These are phyloP conservation scores for Salix brachista DNA, from an alignment of 345 rosid genomes.

Conservation along the genomic window DNA sequence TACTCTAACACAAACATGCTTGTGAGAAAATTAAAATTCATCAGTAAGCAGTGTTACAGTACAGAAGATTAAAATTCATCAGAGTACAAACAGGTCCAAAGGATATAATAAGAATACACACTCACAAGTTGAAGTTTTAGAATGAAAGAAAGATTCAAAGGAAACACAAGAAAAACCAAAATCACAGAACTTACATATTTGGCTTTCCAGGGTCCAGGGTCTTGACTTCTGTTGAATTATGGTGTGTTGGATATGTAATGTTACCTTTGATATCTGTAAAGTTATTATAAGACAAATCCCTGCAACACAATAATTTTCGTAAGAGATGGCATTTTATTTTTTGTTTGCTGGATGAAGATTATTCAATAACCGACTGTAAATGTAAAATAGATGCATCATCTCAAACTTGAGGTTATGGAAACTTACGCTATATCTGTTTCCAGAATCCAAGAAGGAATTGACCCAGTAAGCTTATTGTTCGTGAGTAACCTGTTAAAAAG, in stretches of 20 bases:
- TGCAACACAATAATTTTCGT: background rate
- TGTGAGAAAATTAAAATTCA: background rate
- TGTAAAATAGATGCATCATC: too few relatives aligned
- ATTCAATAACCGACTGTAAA: too few relatives aligned
- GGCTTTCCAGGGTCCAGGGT: background rate
- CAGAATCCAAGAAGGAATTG: background rate
- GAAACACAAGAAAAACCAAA: background rate
- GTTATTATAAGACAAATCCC: slow-evolving; percentile 1
- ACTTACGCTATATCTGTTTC: background rate
- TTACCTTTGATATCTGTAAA: background rate
- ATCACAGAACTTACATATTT: background rate
- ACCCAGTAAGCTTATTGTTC: slow-evolving; percentile 11
- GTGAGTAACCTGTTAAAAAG: slow-evolving; percentile 9
- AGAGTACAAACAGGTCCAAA: background rate
- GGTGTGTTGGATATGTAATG: too few relatives aligned
- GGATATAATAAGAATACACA: background rate
- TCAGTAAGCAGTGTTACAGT: background rate
- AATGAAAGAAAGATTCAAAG: background rate
- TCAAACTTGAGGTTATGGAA: too few relatives aligned
- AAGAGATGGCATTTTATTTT: background rate
- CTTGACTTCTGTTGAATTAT: background rate
- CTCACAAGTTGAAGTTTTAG: background rate
- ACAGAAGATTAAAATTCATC: background rate
- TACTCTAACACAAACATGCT: background rate
- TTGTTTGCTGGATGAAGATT: too few relatives aligned